These are phyloP conservation scores for Candida mattraensis DNA, from an alignment of 805 yeast species.

Conservation along the genomic window DNA sequence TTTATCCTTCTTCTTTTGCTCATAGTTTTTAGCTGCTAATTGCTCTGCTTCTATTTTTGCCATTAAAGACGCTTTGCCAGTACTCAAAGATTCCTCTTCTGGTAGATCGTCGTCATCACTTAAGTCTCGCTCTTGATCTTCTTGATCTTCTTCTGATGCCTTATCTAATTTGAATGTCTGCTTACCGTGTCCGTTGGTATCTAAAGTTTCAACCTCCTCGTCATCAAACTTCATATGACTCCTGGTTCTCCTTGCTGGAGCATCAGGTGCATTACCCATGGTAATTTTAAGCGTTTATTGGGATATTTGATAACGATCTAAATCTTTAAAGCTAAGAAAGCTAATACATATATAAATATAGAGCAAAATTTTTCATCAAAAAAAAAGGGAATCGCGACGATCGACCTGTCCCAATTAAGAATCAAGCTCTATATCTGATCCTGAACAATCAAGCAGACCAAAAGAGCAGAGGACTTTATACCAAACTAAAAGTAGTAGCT, in stretches of 20 bases:
- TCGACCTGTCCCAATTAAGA: conserved; percentile 8
- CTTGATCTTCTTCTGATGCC: conserved; percentile 11
- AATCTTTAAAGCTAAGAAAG: neutral
- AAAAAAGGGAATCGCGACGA: conserved; percentile 4
- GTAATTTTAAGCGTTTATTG: no score
- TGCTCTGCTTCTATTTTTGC: conserved; percentile 25
- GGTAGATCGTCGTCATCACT: conserved; percentile 47
- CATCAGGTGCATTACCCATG: no score
- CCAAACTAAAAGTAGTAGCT: conserved; percentile 19
- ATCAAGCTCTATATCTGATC: no score
- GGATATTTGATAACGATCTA: neutral
- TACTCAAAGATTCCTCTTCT: conserved; percentile 41
- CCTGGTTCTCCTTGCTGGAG: conserved; percentile 18
- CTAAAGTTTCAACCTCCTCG: conserved; percentile 5
- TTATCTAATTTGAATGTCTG: conserved; percentile 7
- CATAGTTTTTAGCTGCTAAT: conserved; percentile 25
- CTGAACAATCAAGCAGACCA: conserved; percentile 17
- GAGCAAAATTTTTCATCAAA: conserved; percentile 11
- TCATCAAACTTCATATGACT: conserved; percentile 22
- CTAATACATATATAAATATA: conserved; percentile 1
- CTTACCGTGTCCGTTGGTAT: no score
- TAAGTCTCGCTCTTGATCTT: conserved; percentile 14
- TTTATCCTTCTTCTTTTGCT: conserved; percentile 26
- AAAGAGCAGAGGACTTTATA: conserved; percentile 19
- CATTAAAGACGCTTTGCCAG: conserved; percentile 14